Percentiles rank a stretch among this genome's conserved stretches.
Evolutionary conservation across 2,329 filamentous ascomycete species (phyloP).

Genomic region (Aureobasidium melanogenum): DNA sequence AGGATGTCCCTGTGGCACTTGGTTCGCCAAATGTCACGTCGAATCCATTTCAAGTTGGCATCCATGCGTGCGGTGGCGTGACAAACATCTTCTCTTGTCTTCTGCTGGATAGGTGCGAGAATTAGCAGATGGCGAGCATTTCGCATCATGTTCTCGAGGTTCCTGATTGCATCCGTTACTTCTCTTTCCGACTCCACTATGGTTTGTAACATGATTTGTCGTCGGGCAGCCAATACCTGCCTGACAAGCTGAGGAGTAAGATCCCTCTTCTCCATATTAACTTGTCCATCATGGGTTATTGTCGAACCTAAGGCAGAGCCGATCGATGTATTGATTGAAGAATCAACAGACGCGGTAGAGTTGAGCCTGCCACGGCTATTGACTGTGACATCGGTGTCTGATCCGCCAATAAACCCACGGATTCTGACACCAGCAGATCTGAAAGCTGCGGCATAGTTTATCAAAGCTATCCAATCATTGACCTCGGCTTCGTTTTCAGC

Average conservation of each 20-base stretch:
- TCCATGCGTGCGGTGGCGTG: conserved; percentile 74
- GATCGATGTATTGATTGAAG: not conserved
- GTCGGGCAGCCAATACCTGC: conserved; percentile 74
- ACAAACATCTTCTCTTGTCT: conserved; percentile 79
- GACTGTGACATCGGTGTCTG: conserved; percentile 59
- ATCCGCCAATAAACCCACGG: conserved; percentile 75
- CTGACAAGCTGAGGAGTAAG: conserved; percentile 62
- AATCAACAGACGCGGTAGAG: conserved; percentile 32
- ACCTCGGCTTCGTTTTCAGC: conserved; percentile 85
- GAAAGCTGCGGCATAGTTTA: conserved; percentile 95
- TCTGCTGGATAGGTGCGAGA: conserved; percentile 81
- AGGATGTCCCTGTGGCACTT: conserved; percentile 88
- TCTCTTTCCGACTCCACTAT: conserved; percentile 77
- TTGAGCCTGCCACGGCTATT: conserved; percentile 65
- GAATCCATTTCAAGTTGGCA: conserved; percentile 86
- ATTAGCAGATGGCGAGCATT: conserved; percentile 88
- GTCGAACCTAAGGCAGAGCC: conserved; percentile 32
- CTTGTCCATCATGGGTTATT: conserved; percentile 62
- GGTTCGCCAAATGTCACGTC: conserved; percentile 86
- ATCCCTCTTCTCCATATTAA: conserved; percentile 58
- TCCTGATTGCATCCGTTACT: conserved; percentile 61
- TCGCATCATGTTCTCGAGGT: conserved; percentile 72
- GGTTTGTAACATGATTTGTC: conserved; percentile 73
- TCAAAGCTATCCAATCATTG: conserved; percentile 92
- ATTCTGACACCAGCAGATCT: conserved; percentile 85